Percentiles rank a stretch among this genome's conserved stretches.
phyloP scores from a whole-genome alignment of 2,329 filamentous ascomycete genomes.

The Penicillium sumatraense region DNA sequence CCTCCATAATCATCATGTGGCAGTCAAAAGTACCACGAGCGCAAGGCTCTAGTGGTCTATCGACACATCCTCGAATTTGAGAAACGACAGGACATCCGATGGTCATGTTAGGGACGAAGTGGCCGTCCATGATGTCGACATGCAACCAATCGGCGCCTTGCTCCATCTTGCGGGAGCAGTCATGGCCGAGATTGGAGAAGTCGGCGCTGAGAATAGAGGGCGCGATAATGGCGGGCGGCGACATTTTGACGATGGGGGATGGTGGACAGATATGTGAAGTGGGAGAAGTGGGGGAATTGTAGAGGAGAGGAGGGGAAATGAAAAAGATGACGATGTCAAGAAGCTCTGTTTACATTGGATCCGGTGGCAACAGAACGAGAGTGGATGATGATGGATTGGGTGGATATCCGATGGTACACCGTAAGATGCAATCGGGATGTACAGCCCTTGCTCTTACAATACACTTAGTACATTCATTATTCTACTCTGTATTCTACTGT shows the following conservation, averaged over 20 bases:
- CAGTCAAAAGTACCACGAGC: constrained; percentile 96
- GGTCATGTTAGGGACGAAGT: constrained; percentile 98
- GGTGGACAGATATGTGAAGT: neutral
- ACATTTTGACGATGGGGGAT: constrained; percentile 61
- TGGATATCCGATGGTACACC: constrained; percentile 12
- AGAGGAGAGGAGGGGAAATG: constrained; percentile 5
- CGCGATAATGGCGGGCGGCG: constrained; percentile 90
- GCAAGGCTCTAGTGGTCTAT: constrained; percentile 68
- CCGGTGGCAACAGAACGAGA: constrained; percentile 23
- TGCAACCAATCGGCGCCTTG: constrained; percentile 92
- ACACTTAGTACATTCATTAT: neutral
- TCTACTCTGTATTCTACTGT: too few species aligned
- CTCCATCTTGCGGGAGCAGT: constrained; percentile 83
- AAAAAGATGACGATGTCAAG: constrained; percentile 6
- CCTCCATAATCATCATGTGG: constrained; percentile 99
- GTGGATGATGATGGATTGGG: too few species aligned
- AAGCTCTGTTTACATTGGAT: constrained; percentile 19
- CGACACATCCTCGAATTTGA: constrained; percentile 87
- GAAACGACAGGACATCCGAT: constrained; percentile 95
- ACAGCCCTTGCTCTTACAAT: neutral
- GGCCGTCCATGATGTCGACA: constrained; percentile 97
- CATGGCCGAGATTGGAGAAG: constrained; percentile 85
- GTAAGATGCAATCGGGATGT: neutral
- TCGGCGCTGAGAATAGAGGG: constrained; percentile 98
- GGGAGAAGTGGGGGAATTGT: neutral